Conservation (phyloP, 1,139 yeast genomes). For the Wickerhamiella infanticola region DNA sequence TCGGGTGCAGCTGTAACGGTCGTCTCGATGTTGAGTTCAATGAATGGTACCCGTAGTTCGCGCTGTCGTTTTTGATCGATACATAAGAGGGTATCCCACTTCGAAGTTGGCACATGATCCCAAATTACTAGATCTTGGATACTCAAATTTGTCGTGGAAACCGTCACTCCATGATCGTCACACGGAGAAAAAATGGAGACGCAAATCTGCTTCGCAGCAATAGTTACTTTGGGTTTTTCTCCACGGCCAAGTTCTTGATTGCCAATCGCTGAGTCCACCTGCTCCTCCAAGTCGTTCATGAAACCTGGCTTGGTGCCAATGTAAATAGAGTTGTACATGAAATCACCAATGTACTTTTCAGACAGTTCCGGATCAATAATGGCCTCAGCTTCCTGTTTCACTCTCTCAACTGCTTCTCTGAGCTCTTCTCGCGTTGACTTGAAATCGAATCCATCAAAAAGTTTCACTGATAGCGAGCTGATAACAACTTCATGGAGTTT, state of each 20-base stretch:
- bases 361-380: slow-evolving; percentile 9
- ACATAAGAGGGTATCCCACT: slow-evolving; percentile 79
- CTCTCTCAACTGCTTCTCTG: slow-evolving; percentile 42
- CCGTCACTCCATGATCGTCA: neutral
- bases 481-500: neutral
- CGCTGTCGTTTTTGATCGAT: slow-evolving; percentile 47
- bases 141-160: slow-evolving; percentile 21
- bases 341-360: slow-evolving; percentile 38
- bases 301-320: slow-evolving; percentile 26
- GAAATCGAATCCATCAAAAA: slow-evolving; percentile 94
- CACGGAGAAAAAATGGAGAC: slow-evolving; percentile 18
- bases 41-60: slow-evolving; percentile 55
- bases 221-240: slow-evolving; percentile 37
- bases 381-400: slow-evolving; percentile 27
- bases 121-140: slow-evolving; percentile 44
- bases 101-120: slow-evolving; percentile 75
- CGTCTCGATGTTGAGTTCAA: slow-evolving; percentile 30
- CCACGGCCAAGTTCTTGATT: slow-evolving; percentile 33
- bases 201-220: slow-evolving; percentile 37
- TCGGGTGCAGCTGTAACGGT: slow-evolving; percentile 31
- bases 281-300: slow-evolving; percentile 3
- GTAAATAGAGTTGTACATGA: slow-evolving; percentile 58
- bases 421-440: slow-evolving; percentile 55
- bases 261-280: slow-evolving; percentile 11
- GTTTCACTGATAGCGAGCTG: slow-evolving; percentile 29